Percentiles rank a stretch among this genome's conserved stretches.
These are phyloP conservation scores for Limonium bicolor DNA, from an alignment of 148 eudicot genomes.

Conservation along the genomic window DNA sequence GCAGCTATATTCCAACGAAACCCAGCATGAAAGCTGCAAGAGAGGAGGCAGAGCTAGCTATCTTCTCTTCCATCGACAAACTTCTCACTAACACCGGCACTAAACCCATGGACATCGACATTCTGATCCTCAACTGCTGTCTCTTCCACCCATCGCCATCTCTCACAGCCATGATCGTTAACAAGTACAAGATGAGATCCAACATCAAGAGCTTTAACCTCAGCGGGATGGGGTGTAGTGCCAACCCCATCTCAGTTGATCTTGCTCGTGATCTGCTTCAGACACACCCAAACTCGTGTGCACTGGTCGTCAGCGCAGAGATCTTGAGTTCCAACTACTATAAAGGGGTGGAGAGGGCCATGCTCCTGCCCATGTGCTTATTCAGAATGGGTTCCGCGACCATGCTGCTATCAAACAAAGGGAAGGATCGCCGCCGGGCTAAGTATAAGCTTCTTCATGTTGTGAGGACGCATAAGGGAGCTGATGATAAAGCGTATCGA, in stretches of 20 bases:
- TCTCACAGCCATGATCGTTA: slow-evolving; percentile 58
- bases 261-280: slow-evolving; percentile 62
- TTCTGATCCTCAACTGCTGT: slow-evolving; percentile 43
- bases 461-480: not conserved
- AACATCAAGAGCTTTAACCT: slow-evolving; percentile 43
- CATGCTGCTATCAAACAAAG: slow-evolving; percentile 16
- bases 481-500: not conserved
- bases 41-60: slow-evolving; percentile 44
- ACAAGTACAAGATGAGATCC: slow-evolving; percentile 52
- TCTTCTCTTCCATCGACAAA: slow-evolving; percentile 40
- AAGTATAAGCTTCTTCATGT: slow-evolving; percentile 13
- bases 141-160: slow-evolving; percentile 64
- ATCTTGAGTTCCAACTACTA: slow-evolving; percentile 66
- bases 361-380: slow-evolving; percentile 62
- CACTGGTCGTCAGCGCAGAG: slow-evolving; percentile 55
- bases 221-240: slow-evolving; percentile 76
- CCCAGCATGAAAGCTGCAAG: slow-evolving; percentile 68
- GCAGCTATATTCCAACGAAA: slow-evolving; percentile 54
- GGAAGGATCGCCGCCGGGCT: slow-evolving; percentile 8
- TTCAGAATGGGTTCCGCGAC: slow-evolving; percentile 45
- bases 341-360: slow-evolving; percentile 52
- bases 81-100: slow-evolving; percentile 30
- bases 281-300: slow-evolving; percentile 45
- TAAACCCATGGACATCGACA: slow-evolving; percentile 34
- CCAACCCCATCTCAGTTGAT: slow-evolving; percentile 48